Evolutionary conservation across 352 stramenopile species (phyloP).

Genomic region (Phytophthora hybrid): DNA sequence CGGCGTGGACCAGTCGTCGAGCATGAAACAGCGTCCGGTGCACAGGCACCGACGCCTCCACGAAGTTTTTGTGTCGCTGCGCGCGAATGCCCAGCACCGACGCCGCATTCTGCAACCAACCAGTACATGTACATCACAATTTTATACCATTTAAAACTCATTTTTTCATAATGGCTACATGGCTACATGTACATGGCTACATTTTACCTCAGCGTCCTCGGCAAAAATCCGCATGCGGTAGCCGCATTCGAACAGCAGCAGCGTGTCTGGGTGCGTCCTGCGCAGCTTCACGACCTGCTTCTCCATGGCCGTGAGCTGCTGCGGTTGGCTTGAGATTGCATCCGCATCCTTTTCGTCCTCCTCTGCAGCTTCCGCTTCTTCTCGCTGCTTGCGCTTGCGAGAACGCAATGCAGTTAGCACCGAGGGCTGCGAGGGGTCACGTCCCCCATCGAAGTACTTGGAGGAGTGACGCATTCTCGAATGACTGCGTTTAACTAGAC

Average conservation of each 20-base stretch:
- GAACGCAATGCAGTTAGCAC: conserved; percentile 12
- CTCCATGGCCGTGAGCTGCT: conserved; percentile 72
- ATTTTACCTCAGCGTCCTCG: conserved; percentile 60
- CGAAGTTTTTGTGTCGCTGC: conserved; percentile 45
- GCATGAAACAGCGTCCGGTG: conserved; percentile 52
- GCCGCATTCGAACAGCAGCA: conserved; percentile 83
- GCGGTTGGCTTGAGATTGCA: background rate
- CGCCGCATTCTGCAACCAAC: conserved; percentile 34
- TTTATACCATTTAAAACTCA: background rate
- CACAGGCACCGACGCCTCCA: conserved; percentile 63
- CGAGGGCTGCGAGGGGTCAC: background rate
- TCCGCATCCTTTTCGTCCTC: background rate
- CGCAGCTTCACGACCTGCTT: conserved; percentile 74
- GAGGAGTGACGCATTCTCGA: background rate
- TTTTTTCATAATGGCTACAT: background rate
- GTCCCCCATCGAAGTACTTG: conserved; percentile 5
- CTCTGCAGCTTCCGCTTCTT: background rate
- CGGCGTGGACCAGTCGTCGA: conserved; percentile 50
- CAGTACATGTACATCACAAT: background rate
- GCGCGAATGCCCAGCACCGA: conserved; percentile 50
- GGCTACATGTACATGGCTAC: conserved; percentile 2
- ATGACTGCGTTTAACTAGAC: background rate
- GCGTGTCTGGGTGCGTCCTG: conserved; percentile 43
- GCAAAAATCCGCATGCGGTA: conserved; percentile 87
- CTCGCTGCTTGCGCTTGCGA: conserved; percentile 30